phyloP scores from a whole-genome alignment of 1,139 yeast species.

The Yamadazyma sp. region DNA sequence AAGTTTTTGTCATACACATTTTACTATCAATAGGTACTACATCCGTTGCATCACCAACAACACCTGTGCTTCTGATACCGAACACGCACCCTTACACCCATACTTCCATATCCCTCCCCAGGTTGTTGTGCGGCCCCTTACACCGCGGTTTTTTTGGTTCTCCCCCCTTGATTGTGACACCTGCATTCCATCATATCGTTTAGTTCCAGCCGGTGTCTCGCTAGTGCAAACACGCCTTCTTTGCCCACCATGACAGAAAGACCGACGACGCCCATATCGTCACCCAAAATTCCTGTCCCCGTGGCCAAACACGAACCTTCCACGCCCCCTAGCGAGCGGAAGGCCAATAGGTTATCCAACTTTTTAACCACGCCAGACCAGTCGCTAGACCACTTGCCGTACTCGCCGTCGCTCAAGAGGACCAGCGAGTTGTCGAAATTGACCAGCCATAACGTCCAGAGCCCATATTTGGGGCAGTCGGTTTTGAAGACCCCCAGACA shows the following conservation, averaged over 20 bases:
- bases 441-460: conserved; percentile 5
- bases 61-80: too few relatives aligned
- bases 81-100: too few relatives aligned
- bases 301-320: conserved; percentile 9
- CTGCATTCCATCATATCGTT: background rate
- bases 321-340: conserved; percentile 16
- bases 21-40: background rate
- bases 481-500: conserved; percentile 38
- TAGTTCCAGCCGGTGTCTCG: too few relatives aligned
- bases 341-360: conserved; percentile 22
- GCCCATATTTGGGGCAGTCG: conserved; percentile 6
- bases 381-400: conserved; percentile 28
- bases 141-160: too few relatives aligned
- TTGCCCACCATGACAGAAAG: conserved; percentile 26
- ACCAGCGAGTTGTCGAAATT: conserved; percentile 3
- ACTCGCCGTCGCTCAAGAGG: conserved; percentile 42
- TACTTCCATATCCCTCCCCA: too few relatives aligned
- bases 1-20: background rate
- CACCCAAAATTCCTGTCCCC: conserved; percentile 16
- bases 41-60: too few relatives aligned
- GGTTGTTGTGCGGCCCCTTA: too few relatives aligned
- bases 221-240: too few relatives aligned
- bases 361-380: conserved; percentile 36
- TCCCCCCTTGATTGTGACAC: background rate
- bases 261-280: conserved; percentile 38